Conservation (phyloP, 2,329 filamentous ascomycete species). For the Paecilomyces sp. region DNA sequence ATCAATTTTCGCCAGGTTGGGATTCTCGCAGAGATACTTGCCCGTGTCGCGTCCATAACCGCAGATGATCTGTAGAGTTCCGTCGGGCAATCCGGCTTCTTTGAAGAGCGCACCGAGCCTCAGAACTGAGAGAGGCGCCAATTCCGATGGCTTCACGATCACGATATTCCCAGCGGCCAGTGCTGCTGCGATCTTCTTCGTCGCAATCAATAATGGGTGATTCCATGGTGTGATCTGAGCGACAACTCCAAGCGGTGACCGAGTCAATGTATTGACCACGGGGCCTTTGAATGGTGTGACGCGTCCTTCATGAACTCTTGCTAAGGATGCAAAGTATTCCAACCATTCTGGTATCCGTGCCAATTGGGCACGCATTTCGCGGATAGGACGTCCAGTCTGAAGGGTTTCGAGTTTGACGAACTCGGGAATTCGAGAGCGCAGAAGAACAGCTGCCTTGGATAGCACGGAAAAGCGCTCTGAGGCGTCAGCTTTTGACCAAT, state of each 20-base stretch:
- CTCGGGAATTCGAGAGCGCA: constrained; percentile 45
- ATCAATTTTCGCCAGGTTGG: constrained; percentile 14
- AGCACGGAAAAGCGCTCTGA: constrained; percentile 56
- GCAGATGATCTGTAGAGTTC: constrained; percentile 41
- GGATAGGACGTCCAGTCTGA: constrained; percentile 61
- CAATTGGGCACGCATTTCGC: constrained; percentile 65
- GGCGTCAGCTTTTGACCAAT: constrained; percentile 52
- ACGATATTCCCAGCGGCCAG: constrained; percentile 35
- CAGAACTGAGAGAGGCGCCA: constrained; percentile 37
- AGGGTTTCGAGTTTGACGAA: constrained; percentile 58
- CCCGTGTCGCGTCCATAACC: constrained; percentile 50
- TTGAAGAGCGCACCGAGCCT: constrained; percentile 33
- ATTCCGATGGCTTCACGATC: constrained; percentile 33
- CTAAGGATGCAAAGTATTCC: constrained; percentile 61
- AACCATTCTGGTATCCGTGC: constrained; percentile 55
- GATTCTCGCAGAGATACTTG: constrained; percentile 39
- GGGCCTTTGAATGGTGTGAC: constrained; percentile 54
- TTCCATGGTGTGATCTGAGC: constrained; percentile 35
- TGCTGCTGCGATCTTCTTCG: constrained; percentile 33
- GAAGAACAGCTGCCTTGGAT: constrained; percentile 50
- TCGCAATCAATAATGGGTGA: constrained; percentile 29
- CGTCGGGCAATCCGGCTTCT: constrained; percentile 36
- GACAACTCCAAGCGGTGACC: constrained; percentile 32
- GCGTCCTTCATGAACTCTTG: constrained; percentile 60
- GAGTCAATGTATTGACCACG: constrained; percentile 30